Conservation (phyloP, 352 stramenopile genomes). For the Pythium brachiatum region DNA sequence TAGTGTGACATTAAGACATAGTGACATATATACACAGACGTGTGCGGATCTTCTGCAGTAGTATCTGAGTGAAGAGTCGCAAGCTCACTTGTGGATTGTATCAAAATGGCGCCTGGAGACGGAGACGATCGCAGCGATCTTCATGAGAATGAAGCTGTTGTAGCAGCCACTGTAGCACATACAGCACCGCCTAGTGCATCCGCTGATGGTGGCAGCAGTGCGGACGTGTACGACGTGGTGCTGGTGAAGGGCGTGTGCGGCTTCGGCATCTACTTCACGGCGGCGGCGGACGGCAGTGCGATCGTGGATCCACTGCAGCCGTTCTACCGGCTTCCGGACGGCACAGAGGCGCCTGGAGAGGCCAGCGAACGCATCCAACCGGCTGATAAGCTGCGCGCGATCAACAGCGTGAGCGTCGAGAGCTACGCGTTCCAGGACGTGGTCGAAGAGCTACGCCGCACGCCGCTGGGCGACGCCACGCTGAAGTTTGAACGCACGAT, state of each 20-base stretch:
- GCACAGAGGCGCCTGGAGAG: slow-evolving; percentile 49
- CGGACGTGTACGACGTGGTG: slow-evolving; percentile 37
- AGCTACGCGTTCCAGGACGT: slow-evolving; percentile 39
- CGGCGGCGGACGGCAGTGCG: slow-evolving; percentile 31
- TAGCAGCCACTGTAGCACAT: neutral
- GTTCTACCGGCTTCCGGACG: slow-evolving; percentile 68
- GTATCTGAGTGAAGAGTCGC: neutral
- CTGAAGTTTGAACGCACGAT: slow-evolving; percentile 42
- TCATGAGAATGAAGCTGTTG: neutral
- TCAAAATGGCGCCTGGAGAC: neutral
- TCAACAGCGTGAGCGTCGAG: slow-evolving; percentile 40
- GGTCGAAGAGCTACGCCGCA: slow-evolving; percentile 60
- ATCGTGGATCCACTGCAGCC: slow-evolving; percentile 56
- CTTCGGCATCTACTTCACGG: slow-evolving; percentile 72
- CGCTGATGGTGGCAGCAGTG: neutral
- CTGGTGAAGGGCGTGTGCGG: slow-evolving; percentile 60
- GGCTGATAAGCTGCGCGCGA: slow-evolving; percentile 45
- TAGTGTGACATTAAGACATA: neutral
- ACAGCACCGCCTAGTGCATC: neutral
- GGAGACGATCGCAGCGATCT: neutral
- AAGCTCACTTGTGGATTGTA: slow-evolving; percentile 1
- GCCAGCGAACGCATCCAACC: slow-evolving; percentile 45
- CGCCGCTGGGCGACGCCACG: slow-evolving; percentile 34
- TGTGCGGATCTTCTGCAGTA: neutral
- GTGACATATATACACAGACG: neutral